Evolutionary conservation across 139 green algal genomes (phyloP).

Genomic region (Coelastrella sp.): DNA sequence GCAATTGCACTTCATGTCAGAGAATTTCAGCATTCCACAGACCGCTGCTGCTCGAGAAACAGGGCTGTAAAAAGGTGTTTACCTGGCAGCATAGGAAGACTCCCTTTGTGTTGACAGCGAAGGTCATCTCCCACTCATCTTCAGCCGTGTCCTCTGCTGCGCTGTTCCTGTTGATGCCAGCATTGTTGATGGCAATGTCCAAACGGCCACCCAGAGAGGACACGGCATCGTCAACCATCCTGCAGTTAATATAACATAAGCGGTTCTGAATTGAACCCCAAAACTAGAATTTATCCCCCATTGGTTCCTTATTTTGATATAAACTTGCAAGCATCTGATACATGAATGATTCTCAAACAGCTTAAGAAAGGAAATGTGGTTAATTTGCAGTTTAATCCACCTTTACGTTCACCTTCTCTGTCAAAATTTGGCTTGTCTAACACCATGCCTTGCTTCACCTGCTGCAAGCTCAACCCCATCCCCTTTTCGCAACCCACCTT

Average conservation of each 20-base stretch:
- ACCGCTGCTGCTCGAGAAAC: neutral
- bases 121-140: conserved; percentile 62
- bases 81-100: conserved; percentile 66
- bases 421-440: neutral
- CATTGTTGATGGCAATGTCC: conserved; percentile 69
- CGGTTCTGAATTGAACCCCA: neutral
- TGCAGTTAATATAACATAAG: neutral
- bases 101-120: conserved; percentile 64
- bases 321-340: no score
- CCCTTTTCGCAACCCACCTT: neutral
- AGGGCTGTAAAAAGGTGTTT: neutral
- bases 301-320: no score
- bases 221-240: conserved; percentile 58
- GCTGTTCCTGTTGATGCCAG: conserved; percentile 64
- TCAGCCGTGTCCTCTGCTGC: conserved; percentile 59
- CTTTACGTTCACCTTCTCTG: neutral
- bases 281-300: no score
- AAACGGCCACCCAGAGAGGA: conserved; percentile 47
- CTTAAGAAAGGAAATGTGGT: neutral
- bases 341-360: no score
- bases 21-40: neutral
- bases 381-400: neutral
- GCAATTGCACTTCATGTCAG: no score
- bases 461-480: neutral
- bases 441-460: neutral